A percentile compares a stretch with the other conserved stretches of the same genome.
Conservation (phyloP, 805 yeast species). For the Schizosaccharomyces japonicus region DNA sequence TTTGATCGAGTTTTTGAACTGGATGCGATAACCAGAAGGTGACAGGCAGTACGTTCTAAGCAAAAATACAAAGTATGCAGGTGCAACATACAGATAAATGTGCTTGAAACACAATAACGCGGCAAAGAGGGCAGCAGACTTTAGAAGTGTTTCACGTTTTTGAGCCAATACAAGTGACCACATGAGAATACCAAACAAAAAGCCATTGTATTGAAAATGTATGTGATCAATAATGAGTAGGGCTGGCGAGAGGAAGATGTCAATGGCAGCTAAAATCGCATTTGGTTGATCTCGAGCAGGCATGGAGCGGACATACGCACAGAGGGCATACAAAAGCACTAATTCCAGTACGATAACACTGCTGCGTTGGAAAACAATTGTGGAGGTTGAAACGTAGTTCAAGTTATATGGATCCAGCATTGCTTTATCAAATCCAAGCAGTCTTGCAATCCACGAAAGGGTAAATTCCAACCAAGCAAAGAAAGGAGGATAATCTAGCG, state of each 20-base stretch:
- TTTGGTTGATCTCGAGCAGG: not conserved
- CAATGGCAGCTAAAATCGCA: constrained; percentile 54
- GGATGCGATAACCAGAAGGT: not conserved
- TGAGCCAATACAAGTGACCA: constrained; percentile 52
- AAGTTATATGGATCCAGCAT: constrained; percentile 11
- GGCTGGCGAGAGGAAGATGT: constrained; percentile 73
- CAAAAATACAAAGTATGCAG: constrained; percentile 67
- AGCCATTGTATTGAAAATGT: constrained; percentile 91
- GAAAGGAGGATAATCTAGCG: constrained; percentile 90
- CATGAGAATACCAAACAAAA: constrained; percentile 65
- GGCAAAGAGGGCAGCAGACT: constrained; percentile 32
- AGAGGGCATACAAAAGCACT: constrained; percentile 43
- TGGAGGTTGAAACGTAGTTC: constrained; percentile 9
- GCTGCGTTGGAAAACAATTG: constrained; percentile 41
- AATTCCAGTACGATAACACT: constrained; percentile 64
- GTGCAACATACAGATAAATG: constrained; percentile 77
- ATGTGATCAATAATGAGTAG: constrained; percentile 77
- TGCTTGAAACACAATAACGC: constrained; percentile 77
- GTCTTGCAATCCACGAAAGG: constrained; percentile 26
- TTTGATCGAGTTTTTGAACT: constrained; percentile 26
- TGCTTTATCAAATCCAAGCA: constrained; percentile 8
- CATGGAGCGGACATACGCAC: constrained; percentile 34
- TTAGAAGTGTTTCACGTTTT: constrained; percentile 24
- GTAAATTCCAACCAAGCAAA: constrained; percentile 88
- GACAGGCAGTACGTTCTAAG: constrained; percentile 44